Evolutionary conservation across 169 alveolate species (phyloP), one percentile per base, ranked within the genome.

Genomic region (Cryptosporidium baileyi): DNA sequence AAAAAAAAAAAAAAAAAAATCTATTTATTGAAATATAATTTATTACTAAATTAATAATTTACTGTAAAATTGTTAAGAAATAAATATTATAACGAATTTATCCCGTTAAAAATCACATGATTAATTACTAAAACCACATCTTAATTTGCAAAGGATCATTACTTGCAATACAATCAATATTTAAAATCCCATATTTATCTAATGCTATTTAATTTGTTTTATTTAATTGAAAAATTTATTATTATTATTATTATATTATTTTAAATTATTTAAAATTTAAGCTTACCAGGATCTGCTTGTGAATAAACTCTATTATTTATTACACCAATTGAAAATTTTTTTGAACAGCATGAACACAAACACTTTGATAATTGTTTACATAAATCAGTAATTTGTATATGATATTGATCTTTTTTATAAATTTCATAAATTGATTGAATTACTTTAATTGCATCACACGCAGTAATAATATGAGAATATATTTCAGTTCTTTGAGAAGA

Each of bases 211-310:
- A 7, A 3, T 32, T 32, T 61, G 13, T 8, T 19, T 38, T 36
- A 1, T 11, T 11, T 43, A 43, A 11, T 43, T 43, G 15, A 0
- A 15, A 43, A 43, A 0, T 30, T 30, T 5, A 5, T 11, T 30
- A 11, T 17, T 19, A 24, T 24, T 4, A 57, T 19, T 57, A 57
- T 1, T 57, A 3, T 19, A 57, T 11, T 3, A 2, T 57, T 2
- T 3, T 4, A 4, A 9, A 11, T 4, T 4, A 1, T n/a, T n/a
- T n/a, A n/a, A n/a, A n/a, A n/a, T 28, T 2, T 44, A 28, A 38
- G 54, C 85, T 51, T 74, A 74, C 85, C 57, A 52, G 85, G 85
- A 41, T 74, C 85, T 17, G 11, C 30, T 41, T 51, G 85, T 57
- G 85, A 74, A 38, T 41, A 54, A 13, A 57, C 67, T 15, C 30